A percentile compares a stretch with the other conserved stretches of the same genome.
Evolutionary conservation across 768 basidiomycete genomes (phyloP).

Genomic region (Podaxis sp.): DNA sequence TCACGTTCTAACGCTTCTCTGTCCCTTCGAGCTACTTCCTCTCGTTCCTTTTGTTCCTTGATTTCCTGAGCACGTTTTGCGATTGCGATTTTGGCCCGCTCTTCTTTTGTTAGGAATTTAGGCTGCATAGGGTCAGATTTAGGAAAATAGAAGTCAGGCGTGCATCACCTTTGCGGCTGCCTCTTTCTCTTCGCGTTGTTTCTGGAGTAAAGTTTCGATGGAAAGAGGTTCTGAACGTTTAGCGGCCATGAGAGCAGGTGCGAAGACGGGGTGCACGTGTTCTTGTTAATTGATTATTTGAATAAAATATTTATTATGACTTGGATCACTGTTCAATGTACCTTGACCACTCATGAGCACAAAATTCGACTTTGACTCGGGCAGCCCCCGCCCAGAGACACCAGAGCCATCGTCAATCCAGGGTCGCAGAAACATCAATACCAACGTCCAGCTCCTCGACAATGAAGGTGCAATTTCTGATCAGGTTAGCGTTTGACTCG

Average conservation of each 20-base stretch:
- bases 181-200: conserved; percentile 87
- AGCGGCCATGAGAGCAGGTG: conserved; percentile 39
- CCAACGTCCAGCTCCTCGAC: conserved; percentile 59
- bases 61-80: conserved; percentile 86
- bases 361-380: conserved; percentile 28
- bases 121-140: conserved; percentile 52
- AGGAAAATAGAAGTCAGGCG: not conserved
- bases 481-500: conserved; percentile 41
- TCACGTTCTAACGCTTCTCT: conserved; percentile 74
- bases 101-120: conserved; percentile 91
- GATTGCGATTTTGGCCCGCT: conserved; percentile 86
- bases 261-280: conserved; percentile 16
- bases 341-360: conserved; percentile 17
- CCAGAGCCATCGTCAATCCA: conserved; percentile 63
- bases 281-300: not conserved
- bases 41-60: conserved; percentile 63
- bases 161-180: conserved; percentile 79
- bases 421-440: conserved; percentile 48
- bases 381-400: conserved; percentile 56
- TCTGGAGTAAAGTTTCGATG: conserved; percentile 82
- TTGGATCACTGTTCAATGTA: conserved; percentile 1
- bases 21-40: conserved; percentile 59
- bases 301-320: not conserved
- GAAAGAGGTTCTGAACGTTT: conserved; percentile 73
- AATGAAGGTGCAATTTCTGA: conserved; percentile 68